phyloP scores from a whole-genome alignment of 805 yeast species.

The Zygotorulaspora chibaensis region DNA sequence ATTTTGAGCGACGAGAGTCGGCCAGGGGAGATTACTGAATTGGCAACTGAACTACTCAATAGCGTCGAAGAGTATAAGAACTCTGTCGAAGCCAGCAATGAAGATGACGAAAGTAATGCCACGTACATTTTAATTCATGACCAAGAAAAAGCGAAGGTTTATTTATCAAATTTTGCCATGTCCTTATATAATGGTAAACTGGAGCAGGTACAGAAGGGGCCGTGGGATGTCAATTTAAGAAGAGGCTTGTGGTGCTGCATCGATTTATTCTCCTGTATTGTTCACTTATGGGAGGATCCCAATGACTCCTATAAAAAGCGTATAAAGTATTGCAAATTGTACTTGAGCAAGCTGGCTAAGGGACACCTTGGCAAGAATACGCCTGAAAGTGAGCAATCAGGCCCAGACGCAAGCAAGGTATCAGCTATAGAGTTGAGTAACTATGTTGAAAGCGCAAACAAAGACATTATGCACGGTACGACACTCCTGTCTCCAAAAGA shows the following conservation, averaged over 20 bases:
- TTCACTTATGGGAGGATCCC: constrained; percentile 25
- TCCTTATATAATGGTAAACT: constrained; percentile 49
- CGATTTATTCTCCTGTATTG: constrained; percentile 23
- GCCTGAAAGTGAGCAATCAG: not conserved
- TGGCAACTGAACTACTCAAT: constrained; percentile 62
- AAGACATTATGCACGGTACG: not conserved
- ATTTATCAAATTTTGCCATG: constrained; percentile 54
- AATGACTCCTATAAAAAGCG: constrained; percentile 18
- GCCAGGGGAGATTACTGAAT: constrained; percentile 50
- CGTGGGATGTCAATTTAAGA: constrained; percentile 36
- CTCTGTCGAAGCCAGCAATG: constrained; percentile 29
- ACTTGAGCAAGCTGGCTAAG: constrained; percentile 24
- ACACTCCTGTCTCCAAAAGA: not conserved
- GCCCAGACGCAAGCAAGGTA: not conserved
- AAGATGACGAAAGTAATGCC: constrained; percentile 31
- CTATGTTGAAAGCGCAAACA: no score
- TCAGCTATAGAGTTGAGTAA: not conserved
- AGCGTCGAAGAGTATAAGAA: constrained; percentile 58
- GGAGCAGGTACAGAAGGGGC: constrained; percentile 44
- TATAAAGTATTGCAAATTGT: constrained; percentile 29
- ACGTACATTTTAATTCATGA: constrained; percentile 47
- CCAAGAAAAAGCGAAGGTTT: constrained; percentile 52
- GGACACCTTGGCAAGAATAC: constrained; percentile 19
- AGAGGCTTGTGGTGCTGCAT: constrained; percentile 34
- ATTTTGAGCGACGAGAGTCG: constrained; percentile 61